Evolutionary conservation across 176 grass and related monocot species (phyloP).

Genomic region (Urochloa ruziziensis): DNA sequence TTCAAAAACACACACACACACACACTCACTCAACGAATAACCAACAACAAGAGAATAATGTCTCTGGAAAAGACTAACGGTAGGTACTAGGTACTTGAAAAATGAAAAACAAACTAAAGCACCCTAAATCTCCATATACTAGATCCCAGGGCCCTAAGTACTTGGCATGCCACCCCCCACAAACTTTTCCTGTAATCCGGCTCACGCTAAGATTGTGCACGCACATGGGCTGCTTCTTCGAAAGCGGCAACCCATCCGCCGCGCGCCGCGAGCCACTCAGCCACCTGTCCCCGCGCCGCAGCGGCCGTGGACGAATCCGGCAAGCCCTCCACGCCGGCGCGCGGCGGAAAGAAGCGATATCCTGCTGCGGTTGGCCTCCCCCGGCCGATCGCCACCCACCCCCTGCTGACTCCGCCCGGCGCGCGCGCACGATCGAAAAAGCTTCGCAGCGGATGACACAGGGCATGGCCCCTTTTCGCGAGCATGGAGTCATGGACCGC

Average conservation of each 20-base stretch:
- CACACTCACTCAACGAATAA: neutral
- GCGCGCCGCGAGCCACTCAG: conserved; percentile 1
- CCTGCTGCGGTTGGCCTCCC: conserved; percentile 14
- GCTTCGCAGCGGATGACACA: conserved; percentile 24
- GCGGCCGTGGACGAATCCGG: conserved; percentile 11
- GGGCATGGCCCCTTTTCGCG: conserved; percentile 14
- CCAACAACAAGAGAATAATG: neutral
- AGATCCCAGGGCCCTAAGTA: conserved; percentile 23
- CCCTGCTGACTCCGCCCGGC: neutral
- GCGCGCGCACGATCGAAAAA: conserved; percentile 40
- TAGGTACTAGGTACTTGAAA: neutral
- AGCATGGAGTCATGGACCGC: conserved; percentile 19
- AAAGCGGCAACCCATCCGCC: conserved; percentile 35
- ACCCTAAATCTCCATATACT: neutral
- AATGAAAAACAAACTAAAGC: neutral
- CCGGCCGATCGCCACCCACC: neutral
- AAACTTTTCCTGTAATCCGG: conserved; percentile 20
- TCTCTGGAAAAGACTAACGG: neutral
- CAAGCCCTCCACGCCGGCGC: neutral
- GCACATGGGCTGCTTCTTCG: conserved; percentile 47
- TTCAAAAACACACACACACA: no score
- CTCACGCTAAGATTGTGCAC: conserved; percentile 8
- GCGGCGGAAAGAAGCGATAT: conserved; percentile 33
- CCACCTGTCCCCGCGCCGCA: conserved; percentile 6
- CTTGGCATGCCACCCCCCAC: neutral